Evolutionary conservation across 2,329 filamentous ascomycete species (phyloP).

Genomic region (Pseudocercospora macadamiae): DNA sequence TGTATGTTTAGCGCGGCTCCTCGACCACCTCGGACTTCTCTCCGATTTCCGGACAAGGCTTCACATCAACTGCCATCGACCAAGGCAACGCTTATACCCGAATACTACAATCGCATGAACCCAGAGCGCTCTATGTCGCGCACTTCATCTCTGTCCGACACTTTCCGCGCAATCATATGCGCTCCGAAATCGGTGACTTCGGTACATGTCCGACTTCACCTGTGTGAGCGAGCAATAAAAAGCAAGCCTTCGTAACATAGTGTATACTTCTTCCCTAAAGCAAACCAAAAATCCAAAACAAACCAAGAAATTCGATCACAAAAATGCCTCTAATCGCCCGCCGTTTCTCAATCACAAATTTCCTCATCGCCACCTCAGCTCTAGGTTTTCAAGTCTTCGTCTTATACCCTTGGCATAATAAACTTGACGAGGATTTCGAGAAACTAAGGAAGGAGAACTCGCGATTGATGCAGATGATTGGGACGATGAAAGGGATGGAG

Average conservation of each 20-base stretch:
- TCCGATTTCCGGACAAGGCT: neutral
- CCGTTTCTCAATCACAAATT: slow-evolving; percentile 31
- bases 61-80: too few relatives aligned
- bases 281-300: neutral
- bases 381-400: slow-evolving; percentile 32
- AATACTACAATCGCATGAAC: neutral
- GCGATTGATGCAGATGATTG: slow-evolving; percentile 17
- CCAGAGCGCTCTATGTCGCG: neutral
- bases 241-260: neutral
- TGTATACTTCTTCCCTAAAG: neutral
- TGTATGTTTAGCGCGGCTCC: neutral
- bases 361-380: slow-evolving; percentile 29
- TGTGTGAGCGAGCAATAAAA: neutral
- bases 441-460: slow-evolving; percentile 26
- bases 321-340: slow-evolving; percentile 28
- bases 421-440: slow-evolving; percentile 31
- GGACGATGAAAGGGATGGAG: too few relatives aligned
- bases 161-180: neutral
- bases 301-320: neutral
- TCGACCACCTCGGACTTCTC: neutral
- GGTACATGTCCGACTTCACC: neutral
- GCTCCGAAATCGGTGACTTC: neutral
- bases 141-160: neutral
- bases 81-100: too few relatives aligned
- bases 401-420: slow-evolving; percentile 33